Conservation (phyloP, 1,139 yeast genomes). For the Taphrina wiesneri region DNA sequence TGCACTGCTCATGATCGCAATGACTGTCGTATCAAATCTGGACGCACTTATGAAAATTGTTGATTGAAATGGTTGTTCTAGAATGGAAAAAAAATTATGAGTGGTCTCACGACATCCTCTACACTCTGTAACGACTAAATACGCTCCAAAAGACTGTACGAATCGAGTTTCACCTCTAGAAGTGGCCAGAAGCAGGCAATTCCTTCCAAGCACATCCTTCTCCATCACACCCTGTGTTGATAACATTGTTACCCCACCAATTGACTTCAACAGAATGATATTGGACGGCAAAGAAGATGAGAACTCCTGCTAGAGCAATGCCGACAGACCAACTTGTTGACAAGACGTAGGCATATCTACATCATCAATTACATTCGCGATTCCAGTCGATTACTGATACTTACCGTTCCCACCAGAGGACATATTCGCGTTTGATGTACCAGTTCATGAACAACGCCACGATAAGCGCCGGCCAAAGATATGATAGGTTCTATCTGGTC, state of each 20-base stretch:
- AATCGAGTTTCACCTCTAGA: not conserved
- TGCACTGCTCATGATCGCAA: too few species aligned
- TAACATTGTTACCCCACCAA: constrained; percentile 58
- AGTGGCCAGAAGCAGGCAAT: constrained; percentile 1
- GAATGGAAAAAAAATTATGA: not conserved
- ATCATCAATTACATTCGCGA: constrained; percentile 59
- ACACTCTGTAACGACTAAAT: not conserved
- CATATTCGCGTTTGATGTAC: constrained; percentile 54
- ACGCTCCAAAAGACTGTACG: not conserved
- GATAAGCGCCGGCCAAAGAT: constrained; percentile 48
- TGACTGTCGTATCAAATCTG: too few species aligned
- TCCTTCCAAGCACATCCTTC: constrained; percentile 36
- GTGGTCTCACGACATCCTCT: not conserved
- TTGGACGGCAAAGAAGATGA: constrained; percentile 53
- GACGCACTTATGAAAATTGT: too few species aligned
- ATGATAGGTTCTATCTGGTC: constrained; percentile 57
- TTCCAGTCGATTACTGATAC: constrained; percentile 49
- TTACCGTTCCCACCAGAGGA: constrained; percentile 57
- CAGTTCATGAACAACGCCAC: constrained; percentile 58
- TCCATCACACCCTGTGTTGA: constrained; percentile 37
- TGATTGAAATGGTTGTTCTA: too few species aligned
- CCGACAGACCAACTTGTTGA: constrained; percentile 62
- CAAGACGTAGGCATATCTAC: constrained; percentile 59
- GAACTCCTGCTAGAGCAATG: constrained; percentile 47
- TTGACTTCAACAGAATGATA: constrained; percentile 45